phyloP scores from a whole-genome alignment of 2,329 filamentous ascomycete genomes.

The Diplodia intermedia region DNA sequence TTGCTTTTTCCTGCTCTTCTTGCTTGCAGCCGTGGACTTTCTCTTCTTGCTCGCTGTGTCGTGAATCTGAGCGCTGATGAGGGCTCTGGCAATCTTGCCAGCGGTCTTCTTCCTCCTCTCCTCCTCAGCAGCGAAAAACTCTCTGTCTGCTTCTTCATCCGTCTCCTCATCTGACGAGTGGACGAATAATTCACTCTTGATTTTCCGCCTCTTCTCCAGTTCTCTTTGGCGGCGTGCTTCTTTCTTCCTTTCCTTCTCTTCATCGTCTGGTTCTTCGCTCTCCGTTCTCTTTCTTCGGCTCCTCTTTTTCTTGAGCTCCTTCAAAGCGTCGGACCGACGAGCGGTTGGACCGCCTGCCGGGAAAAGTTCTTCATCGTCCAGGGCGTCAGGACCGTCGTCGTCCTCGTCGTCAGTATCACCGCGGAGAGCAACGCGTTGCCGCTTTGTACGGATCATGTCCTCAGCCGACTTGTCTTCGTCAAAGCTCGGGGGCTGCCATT shows the following conservation, averaged over 20 bases:
- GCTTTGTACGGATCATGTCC: constrained; percentile 78
- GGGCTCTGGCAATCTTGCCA: constrained; percentile 56
- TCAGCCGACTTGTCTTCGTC: constrained; percentile 69
- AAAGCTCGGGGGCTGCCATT: constrained; percentile 78
- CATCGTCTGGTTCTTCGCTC: constrained; percentile 65
- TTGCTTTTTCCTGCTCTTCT: constrained; percentile 42
- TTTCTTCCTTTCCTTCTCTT: constrained; percentile 65
- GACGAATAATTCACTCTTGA: constrained; percentile 86
- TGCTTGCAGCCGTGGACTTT: constrained; percentile 40
- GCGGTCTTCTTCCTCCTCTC: constrained; percentile 65
- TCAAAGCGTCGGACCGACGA: constrained; percentile 59
- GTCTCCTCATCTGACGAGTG: constrained; percentile 86
- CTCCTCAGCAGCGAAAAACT: constrained; percentile 81
- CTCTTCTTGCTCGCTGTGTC: constrained; percentile 44
- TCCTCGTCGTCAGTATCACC: constrained; percentile 58
- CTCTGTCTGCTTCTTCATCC: constrained; percentile 74
- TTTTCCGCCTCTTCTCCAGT: constrained; percentile 75
- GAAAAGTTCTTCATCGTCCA: constrained; percentile 66
- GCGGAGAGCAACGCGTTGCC: constrained; percentile 51
- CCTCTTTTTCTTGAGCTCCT: constrained; percentile 64
- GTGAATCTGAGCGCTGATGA: constrained; percentile 51
- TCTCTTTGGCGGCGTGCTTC: constrained; percentile 70
- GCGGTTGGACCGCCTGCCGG: constrained; percentile 71
- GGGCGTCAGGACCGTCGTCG: constrained; percentile 72
- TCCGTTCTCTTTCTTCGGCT: constrained; percentile 61